Percentiles rank a stretch among this genome's conserved stretches.
Evolutionary conservation across 2,329 filamentous ascomycete species (phyloP).

Genomic region (Beauveria bassiana): DNA sequence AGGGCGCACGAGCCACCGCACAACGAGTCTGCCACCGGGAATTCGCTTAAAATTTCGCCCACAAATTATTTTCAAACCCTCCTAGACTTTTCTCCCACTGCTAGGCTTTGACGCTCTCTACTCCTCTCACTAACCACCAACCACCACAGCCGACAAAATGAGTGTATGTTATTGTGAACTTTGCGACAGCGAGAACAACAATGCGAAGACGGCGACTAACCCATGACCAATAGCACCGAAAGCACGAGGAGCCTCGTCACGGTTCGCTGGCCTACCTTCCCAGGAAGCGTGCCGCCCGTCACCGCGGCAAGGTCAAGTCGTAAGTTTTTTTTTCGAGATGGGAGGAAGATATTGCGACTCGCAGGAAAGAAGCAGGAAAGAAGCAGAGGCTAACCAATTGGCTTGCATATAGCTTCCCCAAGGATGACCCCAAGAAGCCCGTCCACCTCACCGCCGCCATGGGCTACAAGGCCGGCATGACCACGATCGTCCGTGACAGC

Average conservation of each 20-base stretch:
- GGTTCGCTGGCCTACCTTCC: conserved; percentile 85
- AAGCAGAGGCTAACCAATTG: conserved; percentile 19
- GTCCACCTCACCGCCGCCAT: conserved; percentile 96
- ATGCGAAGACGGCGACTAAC: conserved; percentile 3
- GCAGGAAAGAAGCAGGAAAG: conserved; percentile 9
- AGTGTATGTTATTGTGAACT: conserved; percentile 28
- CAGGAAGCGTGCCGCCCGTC: conserved; percentile 85
- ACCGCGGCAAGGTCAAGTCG: conserved; percentile 98
- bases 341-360: conserved; percentile 4
- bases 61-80: conserved; percentile 25
- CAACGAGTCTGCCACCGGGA: neutral
- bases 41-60: conserved; percentile 33
- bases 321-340: conserved; percentile 43
- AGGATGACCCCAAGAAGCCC: conserved; percentile 99
- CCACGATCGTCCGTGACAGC: conserved; percentile 97
- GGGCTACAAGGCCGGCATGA: conserved; percentile 99
- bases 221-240: conserved; percentile 36
- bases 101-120: conserved; percentile 3
- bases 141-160: conserved; percentile 32
- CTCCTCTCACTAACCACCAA: conserved; percentile 28
- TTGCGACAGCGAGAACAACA: neutral
- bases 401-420: conserved; percentile 69
- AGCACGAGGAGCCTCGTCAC: conserved; percentile 83
- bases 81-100: conserved; percentile 12
- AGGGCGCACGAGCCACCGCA: conserved; percentile 6